These are phyloP conservation scores for Acanthamoeba triangularis DNA, from an alignment of 208 protist genomes.

Conservation along the genomic window DNA sequence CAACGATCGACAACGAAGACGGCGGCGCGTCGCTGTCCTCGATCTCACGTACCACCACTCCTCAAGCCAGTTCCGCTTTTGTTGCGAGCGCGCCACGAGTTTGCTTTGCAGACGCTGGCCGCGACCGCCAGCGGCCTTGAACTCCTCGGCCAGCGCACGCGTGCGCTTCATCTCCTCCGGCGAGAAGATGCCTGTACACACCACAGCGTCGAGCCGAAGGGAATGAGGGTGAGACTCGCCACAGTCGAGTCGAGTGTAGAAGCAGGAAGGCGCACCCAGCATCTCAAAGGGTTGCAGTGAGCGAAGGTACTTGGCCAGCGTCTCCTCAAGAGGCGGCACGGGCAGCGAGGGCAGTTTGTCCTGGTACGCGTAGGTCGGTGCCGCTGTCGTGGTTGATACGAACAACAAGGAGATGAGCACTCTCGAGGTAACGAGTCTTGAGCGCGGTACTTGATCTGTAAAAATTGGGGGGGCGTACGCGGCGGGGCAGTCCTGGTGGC, in stretches of 20 bases:
- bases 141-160: constrained; percentile 16
- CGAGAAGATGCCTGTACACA: constrained; percentile 30
- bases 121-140: background rate
- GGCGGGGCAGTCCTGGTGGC: constrained; percentile 5
- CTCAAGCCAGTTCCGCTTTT: constrained; percentile 41
- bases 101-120: constrained; percentile 44
- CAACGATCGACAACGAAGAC: too few species aligned
- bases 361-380: constrained; percentile 28
- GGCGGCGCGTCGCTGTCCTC: too few species aligned
- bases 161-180: constrained; percentile 47
- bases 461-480: background rate
- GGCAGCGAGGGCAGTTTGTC: constrained; percentile 33
- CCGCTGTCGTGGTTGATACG: background rate
- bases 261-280: background rate
- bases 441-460: background rate
- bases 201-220: background rate
- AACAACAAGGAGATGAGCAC: background rate
- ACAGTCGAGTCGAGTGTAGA: background rate
- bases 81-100: constrained; percentile 27
- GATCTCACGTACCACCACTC: constrained; percentile 39
- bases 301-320: constrained; percentile 48
- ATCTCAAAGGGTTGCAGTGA: constrained; percentile 48
- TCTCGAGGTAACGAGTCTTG: background rate
- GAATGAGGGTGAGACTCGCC: background rate
- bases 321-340: constrained; percentile 38